These are phyloP conservation scores for Penicillium lagena DNA, from an alignment of 495 filamentous ascomycete species.

Conservation along the genomic window DNA sequence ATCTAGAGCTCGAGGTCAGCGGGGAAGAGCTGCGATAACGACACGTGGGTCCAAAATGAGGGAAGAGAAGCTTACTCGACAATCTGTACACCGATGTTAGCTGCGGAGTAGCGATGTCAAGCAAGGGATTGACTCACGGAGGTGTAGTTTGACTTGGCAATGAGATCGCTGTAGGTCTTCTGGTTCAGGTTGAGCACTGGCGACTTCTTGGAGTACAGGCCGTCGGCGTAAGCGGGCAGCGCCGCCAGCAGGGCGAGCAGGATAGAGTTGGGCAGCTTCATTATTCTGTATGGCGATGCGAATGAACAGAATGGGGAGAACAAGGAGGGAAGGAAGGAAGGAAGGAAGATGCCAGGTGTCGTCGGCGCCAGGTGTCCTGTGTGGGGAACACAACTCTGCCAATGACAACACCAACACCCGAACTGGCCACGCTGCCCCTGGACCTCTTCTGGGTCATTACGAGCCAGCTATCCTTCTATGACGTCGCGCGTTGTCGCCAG, in stretches of 20 bases:
- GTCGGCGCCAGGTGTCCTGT: conserved; percentile 41
- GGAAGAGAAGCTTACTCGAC: conserved; percentile 53
- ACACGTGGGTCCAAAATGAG: not conserved
- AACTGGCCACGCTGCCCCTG: conserved; percentile 27
- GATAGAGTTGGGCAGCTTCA: conserved; percentile 20
- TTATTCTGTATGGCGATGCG: not conserved
- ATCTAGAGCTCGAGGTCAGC: conserved; percentile 46
- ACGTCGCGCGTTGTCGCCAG: conserved; percentile 47
- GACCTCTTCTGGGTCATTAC: conserved; percentile 40
- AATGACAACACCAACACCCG: conserved; percentile 1
- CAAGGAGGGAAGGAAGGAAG: not conserved
- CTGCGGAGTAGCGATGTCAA: not conserved
- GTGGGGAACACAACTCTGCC: conserved; percentile 13
- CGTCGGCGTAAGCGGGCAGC: conserved; percentile 57
- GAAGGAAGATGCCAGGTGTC: conserved; percentile 6
- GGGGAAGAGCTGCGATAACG: conserved; percentile 6
- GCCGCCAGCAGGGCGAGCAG: conserved; percentile 50
- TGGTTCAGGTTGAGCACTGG: conserved; percentile 79
- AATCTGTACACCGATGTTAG: conserved; percentile 41
- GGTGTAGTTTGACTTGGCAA: conserved; percentile 84
- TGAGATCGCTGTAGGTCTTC: conserved; percentile 78
- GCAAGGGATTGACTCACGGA: conserved; percentile 55
- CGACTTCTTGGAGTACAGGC: conserved; percentile 79
- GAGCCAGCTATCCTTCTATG: conserved; percentile 37
- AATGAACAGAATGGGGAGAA: not conserved